Conservation (phyloP, 192 early-diverging fungal genomes). For the Gaertneriomyces sp. region DNA sequence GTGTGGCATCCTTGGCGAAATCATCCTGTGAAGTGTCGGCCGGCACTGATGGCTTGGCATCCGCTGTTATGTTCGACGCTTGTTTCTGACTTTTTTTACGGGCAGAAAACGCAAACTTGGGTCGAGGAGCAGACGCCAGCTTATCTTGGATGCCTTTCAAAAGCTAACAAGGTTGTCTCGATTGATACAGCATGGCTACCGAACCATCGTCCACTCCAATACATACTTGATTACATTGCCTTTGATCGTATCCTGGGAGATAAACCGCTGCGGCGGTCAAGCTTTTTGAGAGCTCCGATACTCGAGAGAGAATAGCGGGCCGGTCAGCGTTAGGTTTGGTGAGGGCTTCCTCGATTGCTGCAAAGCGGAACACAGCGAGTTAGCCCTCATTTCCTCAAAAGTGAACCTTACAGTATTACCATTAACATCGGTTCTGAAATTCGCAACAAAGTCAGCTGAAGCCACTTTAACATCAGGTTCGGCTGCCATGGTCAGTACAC, state of each 20-base stretch:
- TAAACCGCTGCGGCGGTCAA: conserved; percentile 60
- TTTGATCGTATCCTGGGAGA: conserved; percentile 67
- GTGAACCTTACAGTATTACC: not conserved
- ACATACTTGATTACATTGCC: conserved; percentile 54
- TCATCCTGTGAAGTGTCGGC: not conserved
- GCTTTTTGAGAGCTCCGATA: conserved; percentile 54
- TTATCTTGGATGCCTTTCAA: conserved; percentile 44
- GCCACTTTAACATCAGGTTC: conserved; percentile 18
- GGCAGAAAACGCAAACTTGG: conserved; percentile 59
- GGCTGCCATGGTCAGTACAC: not conserved
- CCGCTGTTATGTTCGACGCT: not conserved
- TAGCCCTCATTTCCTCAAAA: not conserved
- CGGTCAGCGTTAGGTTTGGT: not conserved
- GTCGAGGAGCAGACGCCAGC: conserved; percentile 29
- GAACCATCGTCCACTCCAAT: not conserved
- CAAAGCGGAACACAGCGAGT: not conserved
- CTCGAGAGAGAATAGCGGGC: conserved; percentile 18
- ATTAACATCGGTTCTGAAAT: conserved; percentile 13
- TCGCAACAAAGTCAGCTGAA: conserved; percentile 15
- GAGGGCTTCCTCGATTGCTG: not conserved
- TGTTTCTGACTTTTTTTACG: not conserved
- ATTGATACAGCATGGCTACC: not conserved
- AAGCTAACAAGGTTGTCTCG: conserved; percentile 1
- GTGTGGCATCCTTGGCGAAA: conserved; percentile 1
- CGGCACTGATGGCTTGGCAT: not conserved